These are phyloP conservation scores for Mortierella sp. DNA, from an alignment of 371 early-diverging fungal species.

Conservation along the genomic window DNA sequence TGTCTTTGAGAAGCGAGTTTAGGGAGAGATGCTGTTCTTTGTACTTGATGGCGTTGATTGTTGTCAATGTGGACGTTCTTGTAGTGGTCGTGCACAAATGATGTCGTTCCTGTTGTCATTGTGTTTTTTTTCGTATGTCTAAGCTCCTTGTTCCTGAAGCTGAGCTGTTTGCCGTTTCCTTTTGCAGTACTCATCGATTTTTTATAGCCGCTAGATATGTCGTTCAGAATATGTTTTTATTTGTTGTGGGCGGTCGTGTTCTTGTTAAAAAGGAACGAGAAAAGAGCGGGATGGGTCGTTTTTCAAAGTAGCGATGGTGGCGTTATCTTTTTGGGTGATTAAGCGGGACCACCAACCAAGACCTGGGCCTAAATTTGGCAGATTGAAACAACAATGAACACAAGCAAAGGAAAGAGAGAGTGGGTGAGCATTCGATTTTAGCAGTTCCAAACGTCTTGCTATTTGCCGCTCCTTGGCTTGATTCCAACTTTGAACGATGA, in stretches of 20 bases:
- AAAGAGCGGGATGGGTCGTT: not conserved
- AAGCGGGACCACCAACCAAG: constrained; percentile 9
- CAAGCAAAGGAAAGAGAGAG: not conserved
- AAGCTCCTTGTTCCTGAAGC: not conserved
- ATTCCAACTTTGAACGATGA: not conserved
- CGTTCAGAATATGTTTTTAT: not conserved
- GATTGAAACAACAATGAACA: not conserved
- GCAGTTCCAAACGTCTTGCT: too few relatives aligned
- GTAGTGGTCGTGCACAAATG: not conserved
- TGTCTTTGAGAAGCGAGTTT: not conserved
- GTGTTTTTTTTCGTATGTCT: not conserved
- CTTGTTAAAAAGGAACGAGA: not conserved
- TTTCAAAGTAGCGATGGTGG: not conserved
- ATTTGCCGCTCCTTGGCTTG: too few relatives aligned
- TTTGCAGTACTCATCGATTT: not conserved
- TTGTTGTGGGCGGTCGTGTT: not conserved
- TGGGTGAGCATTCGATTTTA: not conserved
- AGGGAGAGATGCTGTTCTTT: not conserved
- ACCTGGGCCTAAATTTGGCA: constrained; percentile 7
- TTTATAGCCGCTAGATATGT: not conserved
- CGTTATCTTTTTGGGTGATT: not conserved
- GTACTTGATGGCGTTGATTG: not conserved
- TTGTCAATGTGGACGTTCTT: not conserved
- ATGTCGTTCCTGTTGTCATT: not conserved
- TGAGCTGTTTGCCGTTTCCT: not conserved